phyloP scores from a whole-genome alignment of 164 flowering plant genomes.

The Houttuynia cordata region DNA sequence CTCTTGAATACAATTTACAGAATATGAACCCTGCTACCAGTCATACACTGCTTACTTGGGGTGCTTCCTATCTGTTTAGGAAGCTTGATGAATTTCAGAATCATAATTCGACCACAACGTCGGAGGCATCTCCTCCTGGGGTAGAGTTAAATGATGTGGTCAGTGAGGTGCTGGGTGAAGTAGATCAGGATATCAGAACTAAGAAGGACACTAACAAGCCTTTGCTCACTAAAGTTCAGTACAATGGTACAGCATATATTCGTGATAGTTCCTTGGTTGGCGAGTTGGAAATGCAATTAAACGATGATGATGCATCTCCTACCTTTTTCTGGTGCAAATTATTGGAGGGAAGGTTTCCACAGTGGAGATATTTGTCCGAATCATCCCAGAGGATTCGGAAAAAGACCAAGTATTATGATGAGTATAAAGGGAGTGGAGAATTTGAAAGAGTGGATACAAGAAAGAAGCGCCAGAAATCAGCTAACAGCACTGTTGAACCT shows the following conservation, averaged over 20 bases:
- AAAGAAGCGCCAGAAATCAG: conserved; percentile 50
- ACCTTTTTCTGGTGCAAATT: conserved; percentile 54
- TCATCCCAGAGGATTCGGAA: conserved; percentile 44
- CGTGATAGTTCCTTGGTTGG: conserved; percentile 28
- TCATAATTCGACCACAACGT: conserved; percentile 3
- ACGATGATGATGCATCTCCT: conserved; percentile 34
- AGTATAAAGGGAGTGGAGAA: conserved; percentile 9
- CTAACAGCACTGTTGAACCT: conserved; percentile 12
- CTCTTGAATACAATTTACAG: conserved; percentile 31
- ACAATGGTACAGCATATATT: conserved; percentile 26
- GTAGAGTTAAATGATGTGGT: conserved; percentile 26
- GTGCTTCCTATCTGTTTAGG: conserved; percentile 50
- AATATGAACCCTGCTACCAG: conserved; percentile 22
- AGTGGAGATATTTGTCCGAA: conserved; percentile 47
- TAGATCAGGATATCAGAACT: conserved; percentile 15
- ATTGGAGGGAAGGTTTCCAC: conserved; percentile 43
- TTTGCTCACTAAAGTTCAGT: conserved; percentile 28
- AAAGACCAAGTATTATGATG: conserved; percentile 37
- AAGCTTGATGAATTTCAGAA: conserved; percentile 53
- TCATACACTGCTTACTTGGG: conserved; percentile 66
- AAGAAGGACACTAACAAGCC: conserved; percentile 8
- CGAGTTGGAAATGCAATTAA: conserved; percentile 29
- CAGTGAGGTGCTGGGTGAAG: conserved; percentile 30
- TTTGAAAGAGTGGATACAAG: conserved; percentile 25
- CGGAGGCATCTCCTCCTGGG: conserved; percentile 17